Conservation (phyloP, 2,329 filamentous ascomycete genomes). For the Paecilomyces fulvus region DNA sequence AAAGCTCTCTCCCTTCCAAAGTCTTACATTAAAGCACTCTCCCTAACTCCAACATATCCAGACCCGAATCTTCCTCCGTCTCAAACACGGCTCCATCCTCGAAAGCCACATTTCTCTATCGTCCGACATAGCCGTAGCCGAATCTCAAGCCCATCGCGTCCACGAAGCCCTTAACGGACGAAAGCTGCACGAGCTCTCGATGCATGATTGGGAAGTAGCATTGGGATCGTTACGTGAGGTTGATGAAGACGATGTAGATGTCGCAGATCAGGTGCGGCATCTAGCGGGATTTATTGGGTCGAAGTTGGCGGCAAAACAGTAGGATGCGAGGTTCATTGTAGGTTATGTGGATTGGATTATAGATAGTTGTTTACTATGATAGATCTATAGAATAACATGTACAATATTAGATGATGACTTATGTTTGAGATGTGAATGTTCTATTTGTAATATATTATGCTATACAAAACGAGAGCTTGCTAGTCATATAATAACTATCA, state of each 20-base stretch:
- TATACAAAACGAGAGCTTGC: neutral
- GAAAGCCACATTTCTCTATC: constrained; percentile 33
- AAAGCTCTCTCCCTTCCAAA: neutral
- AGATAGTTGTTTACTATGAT: neutral
- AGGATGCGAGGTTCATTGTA: neutral
- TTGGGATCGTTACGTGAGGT: neutral
- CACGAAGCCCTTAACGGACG: constrained; percentile 28
- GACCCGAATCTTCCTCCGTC: constrained; percentile 34
- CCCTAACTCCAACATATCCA: constrained; percentile 12
- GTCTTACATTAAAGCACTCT: neutral
- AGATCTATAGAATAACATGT: neutral
- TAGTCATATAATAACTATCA: neutral
- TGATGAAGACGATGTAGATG: neutral
- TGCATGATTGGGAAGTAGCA: constrained; percentile 15
- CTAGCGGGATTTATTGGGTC: neutral
- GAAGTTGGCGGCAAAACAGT: neutral
- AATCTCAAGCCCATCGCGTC: constrained; percentile 24
- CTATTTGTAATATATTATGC: neutral
- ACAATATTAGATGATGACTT: neutral
- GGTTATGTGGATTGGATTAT: neutral
- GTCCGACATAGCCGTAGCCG: constrained; percentile 19
- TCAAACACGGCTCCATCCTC: constrained; percentile 33
- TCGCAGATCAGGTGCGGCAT: neutral
- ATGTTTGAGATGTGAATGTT: neutral
- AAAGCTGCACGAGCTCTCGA: constrained; percentile 42